Percentiles rank a stretch among this genome's conserved stretches.
These are phyloP conservation scores for Populus euphratica DNA, from an alignment of 345 rosid species.

Conservation along the genomic window DNA sequence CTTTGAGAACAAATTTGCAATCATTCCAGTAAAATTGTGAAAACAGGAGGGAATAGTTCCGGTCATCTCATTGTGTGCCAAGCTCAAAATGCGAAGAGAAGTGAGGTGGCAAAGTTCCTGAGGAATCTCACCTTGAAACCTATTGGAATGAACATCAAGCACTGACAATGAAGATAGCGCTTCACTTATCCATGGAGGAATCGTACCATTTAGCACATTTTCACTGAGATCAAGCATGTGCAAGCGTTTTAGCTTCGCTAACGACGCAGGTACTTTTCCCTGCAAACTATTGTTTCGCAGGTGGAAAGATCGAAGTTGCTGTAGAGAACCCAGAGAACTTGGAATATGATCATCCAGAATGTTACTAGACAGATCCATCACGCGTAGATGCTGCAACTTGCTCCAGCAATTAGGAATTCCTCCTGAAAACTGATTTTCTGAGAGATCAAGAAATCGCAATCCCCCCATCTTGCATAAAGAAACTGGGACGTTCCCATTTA, in stretches of 20 bases:
- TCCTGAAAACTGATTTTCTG: constrained; percentile 14
- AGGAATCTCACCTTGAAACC: constrained; percentile 8
- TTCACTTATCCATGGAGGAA: constrained; percentile 12
- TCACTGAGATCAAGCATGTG: constrained; percentile 14
- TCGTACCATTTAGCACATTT: not conserved
- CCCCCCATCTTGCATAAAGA: not conserved
- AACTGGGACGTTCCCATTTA: constrained; percentile 13
- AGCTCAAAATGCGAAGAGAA: constrained; percentile 3
- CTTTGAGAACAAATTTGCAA: not conserved
- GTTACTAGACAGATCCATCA: constrained; percentile 15
- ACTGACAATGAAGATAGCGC: not conserved
- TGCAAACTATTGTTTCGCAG: constrained; percentile 4
- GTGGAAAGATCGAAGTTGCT: not conserved
- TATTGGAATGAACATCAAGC: constrained; percentile 1
- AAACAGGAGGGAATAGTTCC: constrained; percentile 13
- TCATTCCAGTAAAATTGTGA: constrained; percentile 8
- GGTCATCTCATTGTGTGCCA: constrained; percentile 13
- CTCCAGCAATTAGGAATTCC: constrained; percentile 6
- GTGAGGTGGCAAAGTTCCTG: not conserved
- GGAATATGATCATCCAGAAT: constrained; percentile 7
- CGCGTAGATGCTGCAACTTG: not conserved
- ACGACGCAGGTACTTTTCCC: constrained; percentile 6
- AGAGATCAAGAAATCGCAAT: constrained; percentile 6
- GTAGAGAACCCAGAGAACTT: constrained; percentile 6
- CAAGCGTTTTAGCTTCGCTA: not conserved